phyloP scores from a whole-genome alignment of 2,329 filamentous ascomycete species.

The Coniochaeta pulveracea region DNA sequence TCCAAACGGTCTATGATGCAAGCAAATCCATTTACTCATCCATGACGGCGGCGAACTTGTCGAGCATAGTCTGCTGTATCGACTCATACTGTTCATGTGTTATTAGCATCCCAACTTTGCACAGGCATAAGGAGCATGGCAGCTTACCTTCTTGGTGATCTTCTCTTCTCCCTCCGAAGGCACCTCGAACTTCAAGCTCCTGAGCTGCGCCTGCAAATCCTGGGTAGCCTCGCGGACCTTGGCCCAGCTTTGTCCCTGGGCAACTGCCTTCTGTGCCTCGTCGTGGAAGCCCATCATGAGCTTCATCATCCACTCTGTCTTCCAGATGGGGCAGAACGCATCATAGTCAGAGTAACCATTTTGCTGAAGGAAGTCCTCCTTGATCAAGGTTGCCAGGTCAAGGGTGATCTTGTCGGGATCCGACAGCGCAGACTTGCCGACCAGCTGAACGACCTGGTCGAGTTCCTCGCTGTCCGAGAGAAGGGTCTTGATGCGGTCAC shows the following conservation, averaged over 20 bases:
- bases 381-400: constrained; percentile 81
- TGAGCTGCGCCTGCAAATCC: constrained; percentile 74
- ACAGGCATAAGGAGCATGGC: not conserved
- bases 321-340: constrained; percentile 98
- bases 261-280: constrained; percentile 89
- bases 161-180: constrained; percentile 73
- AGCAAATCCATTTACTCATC: constrained; percentile 63
- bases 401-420: constrained; percentile 98
- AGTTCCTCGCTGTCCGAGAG: constrained; percentile 93
- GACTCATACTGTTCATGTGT: constrained; percentile 63
- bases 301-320: constrained; percentile 99
- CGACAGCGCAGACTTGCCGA: constrained; percentile 92
- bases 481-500: constrained; percentile 87
- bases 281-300: constrained; percentile 97
- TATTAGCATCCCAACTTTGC: constrained; percentile 26
- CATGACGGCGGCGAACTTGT: constrained; percentile 92
- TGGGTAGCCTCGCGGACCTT: constrained; percentile 86
- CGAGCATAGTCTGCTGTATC: constrained; percentile 81
- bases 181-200: constrained; percentile 94
- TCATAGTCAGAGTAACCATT: constrained; percentile 99
- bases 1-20: not conserved
- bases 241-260: constrained; percentile 81
- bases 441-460: constrained; percentile 96
- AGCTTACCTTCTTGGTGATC: constrained; percentile 69
- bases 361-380: constrained; percentile 98